These are phyloP conservation scores for Coemansia sp. DNA, from an alignment of 192 early-diverging fungal species.

Conservation along the genomic window DNA sequence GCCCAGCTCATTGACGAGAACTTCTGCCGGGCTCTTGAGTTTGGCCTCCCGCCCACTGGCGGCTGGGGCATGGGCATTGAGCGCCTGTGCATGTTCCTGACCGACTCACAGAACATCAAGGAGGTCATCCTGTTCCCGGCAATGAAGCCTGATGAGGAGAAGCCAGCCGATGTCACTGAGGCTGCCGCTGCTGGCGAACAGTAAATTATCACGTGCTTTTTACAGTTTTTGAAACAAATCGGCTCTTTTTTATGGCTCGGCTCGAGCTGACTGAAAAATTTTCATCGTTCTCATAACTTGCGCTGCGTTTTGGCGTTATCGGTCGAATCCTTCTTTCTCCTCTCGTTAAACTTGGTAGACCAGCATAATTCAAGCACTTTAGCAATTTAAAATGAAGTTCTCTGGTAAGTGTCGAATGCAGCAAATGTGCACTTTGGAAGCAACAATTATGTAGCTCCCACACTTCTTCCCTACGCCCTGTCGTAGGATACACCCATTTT, in stretches of 20 bases:
- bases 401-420: conserved; percentile 34
- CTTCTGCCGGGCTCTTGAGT: conserved; percentile 96
- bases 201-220: not conserved
- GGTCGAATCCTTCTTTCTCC: conserved; percentile 27
- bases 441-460: not conserved
- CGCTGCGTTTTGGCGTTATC: not conserved
- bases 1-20: conserved; percentile 97
- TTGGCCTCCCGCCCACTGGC: conserved; percentile 94
- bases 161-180: not conserved
- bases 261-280: conserved; percentile 8
- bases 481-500: conserved; percentile 11
- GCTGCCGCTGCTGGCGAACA: not conserved
- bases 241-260: not conserved
- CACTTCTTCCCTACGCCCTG: conserved; percentile 16
- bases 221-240: not conserved
- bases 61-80: conserved; percentile 96
- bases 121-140: conserved; percentile 79
- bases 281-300: not conserved
- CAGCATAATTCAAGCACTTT: conserved; percentile 27
- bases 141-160: conserved; percentile 66
- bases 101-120: conserved; percentile 97
- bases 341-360: conserved; percentile 14
- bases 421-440: not conserved
- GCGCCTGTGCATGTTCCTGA: conserved; percentile 98
- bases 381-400: conserved; percentile 47